Conservation (phyloP, 2,329 filamentous ascomycete species). For the Aspergillus floridensis region DNA sequence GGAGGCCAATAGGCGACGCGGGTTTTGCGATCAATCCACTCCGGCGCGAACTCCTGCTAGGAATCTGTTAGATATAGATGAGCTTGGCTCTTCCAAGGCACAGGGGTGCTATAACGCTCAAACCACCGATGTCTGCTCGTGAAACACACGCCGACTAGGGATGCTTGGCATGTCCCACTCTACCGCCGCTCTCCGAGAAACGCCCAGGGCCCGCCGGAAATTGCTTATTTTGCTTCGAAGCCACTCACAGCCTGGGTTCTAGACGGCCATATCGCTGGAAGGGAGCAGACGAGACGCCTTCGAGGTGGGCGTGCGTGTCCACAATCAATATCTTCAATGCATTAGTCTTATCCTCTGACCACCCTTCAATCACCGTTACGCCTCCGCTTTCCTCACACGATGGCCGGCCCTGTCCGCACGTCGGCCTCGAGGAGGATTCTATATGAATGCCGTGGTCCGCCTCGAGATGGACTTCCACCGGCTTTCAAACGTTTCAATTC, state of each 20-base stretch:
- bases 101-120: slow-evolving; percentile 7
- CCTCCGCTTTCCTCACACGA: neutral
- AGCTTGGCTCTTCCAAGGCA: slow-evolving; percentile 3
- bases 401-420: neutral
- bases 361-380: slow-evolving; percentile 10
- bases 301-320: slow-evolving; percentile 4
- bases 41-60: slow-evolving; percentile 3
- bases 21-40: slow-evolving; percentile 17
- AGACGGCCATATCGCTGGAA: neutral
- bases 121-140: slow-evolving; percentile 13
- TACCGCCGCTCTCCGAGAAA: slow-evolving; percentile 1
- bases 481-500: neutral
- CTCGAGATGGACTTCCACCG: slow-evolving; percentile 1
- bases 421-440: neutral
- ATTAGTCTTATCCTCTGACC: slow-evolving; percentile 10
- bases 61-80: slow-evolving; percentile 15
- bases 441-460: slow-evolving; percentile 13
- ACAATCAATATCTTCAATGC: slow-evolving; percentile 17
- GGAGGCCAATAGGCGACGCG: slow-evolving; percentile 8
- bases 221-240: slow-evolving; percentile 12
- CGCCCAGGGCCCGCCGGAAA: slow-evolving; percentile 3
- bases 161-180: slow-evolving; percentile 14
- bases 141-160: slow-evolving; percentile 14
- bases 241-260: slow-evolving; percentile 8
- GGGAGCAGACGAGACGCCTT: neutral